Evolutionary conservation across 257 asterid species (phyloP).

Genomic region (Paulownia fortunei): DNA sequence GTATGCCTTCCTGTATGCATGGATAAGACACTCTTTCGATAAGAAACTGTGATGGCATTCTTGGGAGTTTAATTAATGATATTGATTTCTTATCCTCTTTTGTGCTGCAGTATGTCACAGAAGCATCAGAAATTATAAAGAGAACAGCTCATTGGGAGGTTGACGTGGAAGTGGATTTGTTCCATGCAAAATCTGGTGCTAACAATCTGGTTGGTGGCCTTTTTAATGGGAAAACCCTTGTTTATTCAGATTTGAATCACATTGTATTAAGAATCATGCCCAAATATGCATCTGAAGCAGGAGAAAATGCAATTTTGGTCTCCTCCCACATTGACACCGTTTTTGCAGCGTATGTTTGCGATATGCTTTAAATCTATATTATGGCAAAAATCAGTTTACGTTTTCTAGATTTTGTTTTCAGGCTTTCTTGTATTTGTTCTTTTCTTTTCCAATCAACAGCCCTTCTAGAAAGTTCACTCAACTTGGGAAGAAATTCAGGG

Average conservation of each 20-base stretch:
- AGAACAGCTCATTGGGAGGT: constrained; percentile 92
- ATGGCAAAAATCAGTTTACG: background rate
- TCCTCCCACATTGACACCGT: constrained; percentile 97
- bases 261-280: constrained; percentile 79
- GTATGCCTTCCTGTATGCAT: background rate
- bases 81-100: background rate
- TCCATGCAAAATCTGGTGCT: constrained; percentile 72
- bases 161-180: constrained; percentile 81
- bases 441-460: constrained; percentile 9
- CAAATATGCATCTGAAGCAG: constrained; percentile 79
- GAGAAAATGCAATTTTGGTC: constrained; percentile 86
- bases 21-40: background rate
- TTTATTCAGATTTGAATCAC: constrained; percentile 91
- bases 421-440: background rate
- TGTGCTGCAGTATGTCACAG: constrained; percentile 74
- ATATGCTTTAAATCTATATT: constrained; percentile 5
- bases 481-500: background rate
- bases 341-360: constrained; percentile 68
- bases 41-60: constrained; percentile 18
- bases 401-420: background rate
- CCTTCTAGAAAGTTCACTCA: background rate
- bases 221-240: constrained; percentile 85
- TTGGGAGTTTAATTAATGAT: constrained; percentile 5
- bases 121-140: constrained; percentile 68
- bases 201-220: constrained; percentile 79